These are phyloP conservation scores for Fusarium domesticum DNA, from an alignment of 2,329 filamentous ascomycete genomes.

Conservation along the genomic window DNA sequence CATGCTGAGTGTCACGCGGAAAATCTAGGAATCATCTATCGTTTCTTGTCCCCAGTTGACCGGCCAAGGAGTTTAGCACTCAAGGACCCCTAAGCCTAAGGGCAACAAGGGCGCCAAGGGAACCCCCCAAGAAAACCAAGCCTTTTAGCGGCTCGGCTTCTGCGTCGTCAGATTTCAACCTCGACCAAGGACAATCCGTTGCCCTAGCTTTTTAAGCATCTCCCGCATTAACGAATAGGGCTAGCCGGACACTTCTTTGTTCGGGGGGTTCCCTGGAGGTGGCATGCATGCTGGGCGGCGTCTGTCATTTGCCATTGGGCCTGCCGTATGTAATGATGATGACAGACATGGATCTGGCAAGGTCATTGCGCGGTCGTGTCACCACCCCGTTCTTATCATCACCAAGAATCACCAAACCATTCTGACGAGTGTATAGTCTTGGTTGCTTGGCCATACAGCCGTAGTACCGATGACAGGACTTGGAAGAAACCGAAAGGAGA, in stretches of 20 bases:
- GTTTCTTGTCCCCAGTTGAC: not conserved
- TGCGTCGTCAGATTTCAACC: constrained; percentile 10
- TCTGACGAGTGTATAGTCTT: not conserved
- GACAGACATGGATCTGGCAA: not conserved
- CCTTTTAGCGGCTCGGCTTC: constrained; percentile 24
- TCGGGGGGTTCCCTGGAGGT: constrained; percentile 9
- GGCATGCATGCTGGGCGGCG: not conserved
- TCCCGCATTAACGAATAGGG: constrained; percentile 16
- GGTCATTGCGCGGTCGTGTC: constrained; percentile 8
- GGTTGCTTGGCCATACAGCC: constrained; percentile 15
- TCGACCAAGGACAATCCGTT: not conserved
- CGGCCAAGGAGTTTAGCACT: constrained; percentile 14
- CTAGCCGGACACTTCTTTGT: constrained; percentile 2
- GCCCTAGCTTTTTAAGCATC: not conserved
- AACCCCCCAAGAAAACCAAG: constrained; percentile 14
- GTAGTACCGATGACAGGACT: constrained; percentile 15
- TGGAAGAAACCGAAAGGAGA: constrained; percentile 3
- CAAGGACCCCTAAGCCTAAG: constrained; percentile 16
- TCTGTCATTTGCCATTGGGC: constrained; percentile 17
- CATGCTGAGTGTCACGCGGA: constrained; percentile 7
- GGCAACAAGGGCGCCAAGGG: constrained; percentile 6
- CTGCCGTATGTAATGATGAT: constrained; percentile 1
- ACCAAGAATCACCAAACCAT: constrained; percentile 6
- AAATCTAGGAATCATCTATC: constrained; percentile 9
- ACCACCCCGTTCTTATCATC: not conserved